phyloP scores from a whole-genome alignment of 2,329 filamentous ascomycete species.

The Aciculosporium take region DNA sequence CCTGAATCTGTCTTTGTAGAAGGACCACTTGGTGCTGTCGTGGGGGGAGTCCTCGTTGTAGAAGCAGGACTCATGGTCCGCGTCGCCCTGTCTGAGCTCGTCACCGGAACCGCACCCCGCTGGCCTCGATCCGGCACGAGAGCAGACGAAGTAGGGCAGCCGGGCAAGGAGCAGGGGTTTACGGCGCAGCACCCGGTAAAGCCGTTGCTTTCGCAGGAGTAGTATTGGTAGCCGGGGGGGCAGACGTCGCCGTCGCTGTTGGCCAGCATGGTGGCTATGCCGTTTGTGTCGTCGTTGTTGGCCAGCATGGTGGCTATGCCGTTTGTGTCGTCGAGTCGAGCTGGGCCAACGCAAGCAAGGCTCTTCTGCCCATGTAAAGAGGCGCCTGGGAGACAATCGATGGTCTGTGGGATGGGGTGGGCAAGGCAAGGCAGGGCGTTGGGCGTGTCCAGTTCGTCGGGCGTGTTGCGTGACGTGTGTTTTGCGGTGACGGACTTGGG shows the following conservation, averaged over 20 bases:
- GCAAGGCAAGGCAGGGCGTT: too few species aligned
- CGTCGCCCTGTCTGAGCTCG: not conserved
- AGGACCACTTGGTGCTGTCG: too few species aligned
- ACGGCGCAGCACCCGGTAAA: slow-evolving; percentile 32
- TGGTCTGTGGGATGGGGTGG: too few species aligned
- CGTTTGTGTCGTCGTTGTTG: too few species aligned
- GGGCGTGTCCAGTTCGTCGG: too few species aligned
- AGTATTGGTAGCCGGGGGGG: slow-evolving; percentile 18
- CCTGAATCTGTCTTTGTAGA: slow-evolving; percentile 21
- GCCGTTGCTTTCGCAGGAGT: slow-evolving; percentile 20
- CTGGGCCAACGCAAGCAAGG: too few species aligned
- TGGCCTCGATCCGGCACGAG: slow-evolving; percentile 17
- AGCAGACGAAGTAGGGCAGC: slow-evolving; percentile 1
- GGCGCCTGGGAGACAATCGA: too few species aligned
- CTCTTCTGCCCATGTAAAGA: too few species aligned
- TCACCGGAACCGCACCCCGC: not conserved
- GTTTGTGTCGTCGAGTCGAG: too few species aligned
- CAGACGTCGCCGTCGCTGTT: slow-evolving; percentile 11
- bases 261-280: not conserved
- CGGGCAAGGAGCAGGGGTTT: slow-evolving; percentile 24
- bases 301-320: too few species aligned
- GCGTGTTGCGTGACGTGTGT: too few species aligned
- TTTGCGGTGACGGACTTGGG: too few species aligned
- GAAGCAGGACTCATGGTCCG: not conserved
- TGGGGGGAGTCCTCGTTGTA: not conserved